phyloP scores from a whole-genome alignment of 129 eudicot species.

The carrot (Daucus carota) region DH1_v3.0 NC_030389.2:27395501-27396000 shows the following conservation, averaged over 20 bases:
- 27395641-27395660: neutral
- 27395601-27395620: neutral
- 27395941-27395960: neutral
- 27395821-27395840: neutral
- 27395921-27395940: neutral
- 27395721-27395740: neutral
- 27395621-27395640: neutral
- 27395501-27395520: neutral
- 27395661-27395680: neutral
- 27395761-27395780: neutral
- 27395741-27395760: neutral
- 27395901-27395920: neutral
- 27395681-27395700: neutral
- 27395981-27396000: neutral
- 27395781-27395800: neutral
- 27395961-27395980: neutral
- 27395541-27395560: neutral
- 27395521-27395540: neutral
- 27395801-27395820: neutral
- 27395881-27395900: neutral
- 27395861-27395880: neutral
- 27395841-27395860: neutral
- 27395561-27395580: neutral
- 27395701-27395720: neutral
- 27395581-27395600: slow-evolving; percentile 1